phyloP scores from a whole-genome alignment of 192 early-diverging fungal species.

The Paraglomus occultum region DNA sequence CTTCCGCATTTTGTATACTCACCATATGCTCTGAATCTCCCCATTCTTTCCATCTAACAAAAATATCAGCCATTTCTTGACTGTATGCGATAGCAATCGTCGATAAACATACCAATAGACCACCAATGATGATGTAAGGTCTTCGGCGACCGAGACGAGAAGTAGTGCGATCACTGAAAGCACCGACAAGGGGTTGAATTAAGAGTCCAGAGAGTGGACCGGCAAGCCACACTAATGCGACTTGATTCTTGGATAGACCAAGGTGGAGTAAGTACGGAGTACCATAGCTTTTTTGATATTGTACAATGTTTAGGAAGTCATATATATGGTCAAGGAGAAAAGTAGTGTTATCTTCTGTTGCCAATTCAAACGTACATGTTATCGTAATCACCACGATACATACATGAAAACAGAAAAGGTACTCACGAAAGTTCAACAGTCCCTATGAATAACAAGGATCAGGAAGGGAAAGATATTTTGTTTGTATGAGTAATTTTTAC shows the following conservation, averaged over 20 bases:
- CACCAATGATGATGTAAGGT: constrained; percentile 79
- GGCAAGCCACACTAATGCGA: constrained; percentile 78
- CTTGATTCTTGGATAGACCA: constrained; percentile 58
- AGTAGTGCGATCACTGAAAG: constrained; percentile 75
- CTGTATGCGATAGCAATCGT: constrained; percentile 75
- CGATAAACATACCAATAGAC: constrained; percentile 59
- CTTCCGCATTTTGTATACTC: background rate
- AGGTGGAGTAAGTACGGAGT: constrained; percentile 70
- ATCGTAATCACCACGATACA: background rate
- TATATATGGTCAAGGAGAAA: constrained; percentile 9
- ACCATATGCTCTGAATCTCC: constrained; percentile 2
- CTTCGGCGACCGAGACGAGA: constrained; percentile 73
- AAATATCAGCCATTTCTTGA: constrained; percentile 51
- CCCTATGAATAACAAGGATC: constrained; percentile 51
- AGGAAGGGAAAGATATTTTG: background rate
- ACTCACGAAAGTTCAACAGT: constrained; percentile 63
- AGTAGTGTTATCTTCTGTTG: background rate
- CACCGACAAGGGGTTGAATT: constrained; percentile 78
- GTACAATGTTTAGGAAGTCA: background rate
- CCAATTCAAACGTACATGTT: background rate
- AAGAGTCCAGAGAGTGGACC: constrained; percentile 73
- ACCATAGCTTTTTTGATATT: constrained; percentile 52
- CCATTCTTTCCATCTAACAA: constrained; percentile 13
- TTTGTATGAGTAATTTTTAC: background rate
- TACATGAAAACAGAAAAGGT: background rate